A percentile compares a stretch with the other conserved stretches of the same genome.
Evolutionary conservation across 2,329 filamentous ascomycete genomes (phyloP).

Genomic region (Xylariaceae sp.): DNA sequence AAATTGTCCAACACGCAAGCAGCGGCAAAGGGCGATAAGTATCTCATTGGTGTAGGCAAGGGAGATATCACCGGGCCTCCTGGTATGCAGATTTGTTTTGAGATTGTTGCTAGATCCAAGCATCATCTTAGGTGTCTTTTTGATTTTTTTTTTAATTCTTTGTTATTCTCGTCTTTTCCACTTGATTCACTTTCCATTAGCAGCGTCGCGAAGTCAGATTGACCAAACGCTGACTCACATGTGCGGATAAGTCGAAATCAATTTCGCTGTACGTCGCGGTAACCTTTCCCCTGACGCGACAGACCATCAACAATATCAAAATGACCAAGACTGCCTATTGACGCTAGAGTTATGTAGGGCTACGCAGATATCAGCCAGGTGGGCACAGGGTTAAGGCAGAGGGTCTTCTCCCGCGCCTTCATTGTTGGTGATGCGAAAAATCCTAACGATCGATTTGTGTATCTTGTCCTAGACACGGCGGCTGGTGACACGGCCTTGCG

Average conservation of each 20-base stretch:
- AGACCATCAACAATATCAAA: constrained; percentile 55
- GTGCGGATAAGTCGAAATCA: constrained; percentile 64
- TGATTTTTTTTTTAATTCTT: neutral
- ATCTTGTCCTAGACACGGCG: constrained; percentile 80
- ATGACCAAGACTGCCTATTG: neutral
- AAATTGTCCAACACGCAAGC: constrained; percentile 21
- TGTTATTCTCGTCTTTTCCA: neutral
- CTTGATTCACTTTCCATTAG: neutral
- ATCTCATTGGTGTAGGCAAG: constrained; percentile 50
- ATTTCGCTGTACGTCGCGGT: constrained; percentile 73
- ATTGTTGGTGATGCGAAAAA: constrained; percentile 68
- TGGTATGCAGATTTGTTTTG: constrained; percentile 10
- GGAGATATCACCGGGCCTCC: constrained; percentile 64
- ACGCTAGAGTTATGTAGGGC: constrained; percentile 9
- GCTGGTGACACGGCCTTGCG: constrained; percentile 83
- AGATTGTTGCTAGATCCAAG: neutral
- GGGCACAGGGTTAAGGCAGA: constrained; percentile 79
- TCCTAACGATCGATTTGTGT: constrained; percentile 70
- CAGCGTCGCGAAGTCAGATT: neutral
- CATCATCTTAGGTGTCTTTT: neutral
- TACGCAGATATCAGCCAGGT: constrained; percentile 48
- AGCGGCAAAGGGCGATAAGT: constrained; percentile 38
- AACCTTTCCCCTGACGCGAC: neutral
- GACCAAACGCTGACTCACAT: constrained; percentile 13
- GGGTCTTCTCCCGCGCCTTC: constrained; percentile 81